Conservation (phyloP, 2,329 filamentous ascomycete species). For the Alternaria tenuissima region DNA sequence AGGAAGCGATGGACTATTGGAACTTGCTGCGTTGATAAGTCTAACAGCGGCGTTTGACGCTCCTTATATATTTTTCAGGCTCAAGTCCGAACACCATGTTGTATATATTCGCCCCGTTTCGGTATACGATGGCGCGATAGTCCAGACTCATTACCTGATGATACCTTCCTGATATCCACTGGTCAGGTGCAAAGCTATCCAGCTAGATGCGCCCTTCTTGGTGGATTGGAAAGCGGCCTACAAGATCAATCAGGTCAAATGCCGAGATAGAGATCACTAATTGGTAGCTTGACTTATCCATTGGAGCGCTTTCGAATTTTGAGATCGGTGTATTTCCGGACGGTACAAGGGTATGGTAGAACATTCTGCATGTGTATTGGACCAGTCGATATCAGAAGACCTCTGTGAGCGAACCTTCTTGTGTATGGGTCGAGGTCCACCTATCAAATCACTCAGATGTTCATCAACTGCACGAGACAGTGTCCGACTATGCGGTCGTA, state of each 20-base stretch:
- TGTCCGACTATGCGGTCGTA: background rate
- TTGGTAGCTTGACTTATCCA: background rate
- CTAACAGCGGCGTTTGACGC: background rate
- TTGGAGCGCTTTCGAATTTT: background rate
- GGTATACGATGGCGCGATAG: background rate
- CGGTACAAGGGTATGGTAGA: background rate
- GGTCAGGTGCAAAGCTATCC: background rate
- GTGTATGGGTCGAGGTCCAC: background rate
- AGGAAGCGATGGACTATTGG: background rate
- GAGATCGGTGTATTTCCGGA: background rate
- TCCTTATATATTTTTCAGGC: background rate
- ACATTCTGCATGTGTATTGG: background rate
- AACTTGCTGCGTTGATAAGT: slow-evolving; percentile 1
- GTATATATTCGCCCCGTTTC: background rate
- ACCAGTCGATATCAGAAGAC: background rate
- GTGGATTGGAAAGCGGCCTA: background rate
- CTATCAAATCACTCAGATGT: background rate
- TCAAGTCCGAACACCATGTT: background rate
- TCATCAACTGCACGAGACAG: background rate
- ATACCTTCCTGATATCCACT: slow-evolving; percentile 9
- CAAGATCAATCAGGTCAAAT: background rate
- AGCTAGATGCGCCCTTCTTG: background rate
- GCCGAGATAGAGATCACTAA: background rate
- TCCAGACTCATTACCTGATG: background rate
- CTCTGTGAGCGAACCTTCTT: background rate